phyloP scores from a whole-genome alignment of 768 basidiomycete species.

The Podaxis rugospora region DNA sequence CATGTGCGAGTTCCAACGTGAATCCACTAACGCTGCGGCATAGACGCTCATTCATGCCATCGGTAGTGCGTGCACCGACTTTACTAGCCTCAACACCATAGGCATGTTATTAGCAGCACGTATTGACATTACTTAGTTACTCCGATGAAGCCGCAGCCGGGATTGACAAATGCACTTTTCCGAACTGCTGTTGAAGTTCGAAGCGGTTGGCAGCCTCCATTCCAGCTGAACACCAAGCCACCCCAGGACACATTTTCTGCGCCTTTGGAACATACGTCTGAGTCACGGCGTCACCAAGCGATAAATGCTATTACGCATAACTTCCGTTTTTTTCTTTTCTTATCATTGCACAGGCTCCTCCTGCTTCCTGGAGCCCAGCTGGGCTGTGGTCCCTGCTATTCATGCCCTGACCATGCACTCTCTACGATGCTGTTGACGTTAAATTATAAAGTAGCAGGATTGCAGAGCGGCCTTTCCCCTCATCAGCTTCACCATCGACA shows the following conservation, averaged over 20 bases:
- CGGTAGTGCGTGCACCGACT: constrained; percentile 20
- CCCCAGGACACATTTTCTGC: neutral
- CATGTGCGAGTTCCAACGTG: neutral
- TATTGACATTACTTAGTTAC: neutral
- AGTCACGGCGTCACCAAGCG: neutral
- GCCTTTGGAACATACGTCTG: neutral
- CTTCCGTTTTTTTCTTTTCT: neutral
- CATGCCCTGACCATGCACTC: too few species aligned
- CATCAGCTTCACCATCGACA: too few species aligned
- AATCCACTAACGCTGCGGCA: neutral
- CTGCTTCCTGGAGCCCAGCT: too few species aligned
- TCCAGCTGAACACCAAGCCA: neutral
- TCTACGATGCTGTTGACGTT: too few species aligned
- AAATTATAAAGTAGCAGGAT: too few species aligned
- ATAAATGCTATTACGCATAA: neutral
- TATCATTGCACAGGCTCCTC: too few species aligned
- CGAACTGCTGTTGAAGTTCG: neutral
- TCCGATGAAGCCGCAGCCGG: neutral
- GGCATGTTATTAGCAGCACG: neutral
- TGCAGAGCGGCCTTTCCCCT: too few species aligned
- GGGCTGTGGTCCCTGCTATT: too few species aligned
- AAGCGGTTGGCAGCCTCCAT: too few species aligned
- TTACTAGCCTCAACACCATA: constrained; percentile 9
- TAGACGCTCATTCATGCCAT: constrained; percentile 39
- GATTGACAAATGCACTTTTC: neutral